Evolutionary conservation across 2,329 filamentous ascomycete genomes (phyloP), one percentile per base, ranked within the genome.

Genomic region (Alternaria triticina): DNA sequence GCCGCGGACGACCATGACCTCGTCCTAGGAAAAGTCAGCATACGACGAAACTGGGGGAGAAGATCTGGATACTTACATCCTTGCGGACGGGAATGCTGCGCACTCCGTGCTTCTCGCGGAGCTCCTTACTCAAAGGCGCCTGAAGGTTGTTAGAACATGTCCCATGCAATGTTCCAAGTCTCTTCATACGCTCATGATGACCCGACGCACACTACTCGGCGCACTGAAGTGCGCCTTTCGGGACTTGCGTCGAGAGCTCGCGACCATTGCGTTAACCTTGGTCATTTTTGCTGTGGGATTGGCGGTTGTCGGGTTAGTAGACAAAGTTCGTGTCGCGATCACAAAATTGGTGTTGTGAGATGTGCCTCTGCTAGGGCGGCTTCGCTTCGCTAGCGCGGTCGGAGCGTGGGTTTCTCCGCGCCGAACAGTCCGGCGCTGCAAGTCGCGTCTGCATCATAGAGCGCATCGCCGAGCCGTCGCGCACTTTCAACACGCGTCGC

Each of bases 21-120:
- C 93, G 86, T 97, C 80, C 80, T 81, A 69, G 64, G 57, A 59
- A 57, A 62, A 57, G 68, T 78, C 70, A 79, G 74, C 73, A 73
- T 61, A 68, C 62, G 59, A 65, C 55, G 44, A 56, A 57, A 57
- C 45, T 23, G 51, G 22, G 15, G 64, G 46, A 52, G 20, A 51
- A 10, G 47, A 54, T 20, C 22, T 13, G 33, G 12, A 57, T 66
- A 73, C 76, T 71, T 74, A 79, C 77, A 67, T 97, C 95, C 87
- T 97, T 97, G 87, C 95, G 93, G 87, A 98, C 89, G 82, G 95
- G 96, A 83, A 97, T 97, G 84, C 76, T 77, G 69, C 91, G 75
- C 88, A 97, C 96, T 85, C 97, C 97, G 92, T 99, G 92, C 90
- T 99, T 96, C 86, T 97, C 94, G 82, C 94, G 91, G 83, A 99